Base-by-base conservation (phyloP, 2,329 filamentous ascomycete species). In the Penicillium frequentans region DNA sequence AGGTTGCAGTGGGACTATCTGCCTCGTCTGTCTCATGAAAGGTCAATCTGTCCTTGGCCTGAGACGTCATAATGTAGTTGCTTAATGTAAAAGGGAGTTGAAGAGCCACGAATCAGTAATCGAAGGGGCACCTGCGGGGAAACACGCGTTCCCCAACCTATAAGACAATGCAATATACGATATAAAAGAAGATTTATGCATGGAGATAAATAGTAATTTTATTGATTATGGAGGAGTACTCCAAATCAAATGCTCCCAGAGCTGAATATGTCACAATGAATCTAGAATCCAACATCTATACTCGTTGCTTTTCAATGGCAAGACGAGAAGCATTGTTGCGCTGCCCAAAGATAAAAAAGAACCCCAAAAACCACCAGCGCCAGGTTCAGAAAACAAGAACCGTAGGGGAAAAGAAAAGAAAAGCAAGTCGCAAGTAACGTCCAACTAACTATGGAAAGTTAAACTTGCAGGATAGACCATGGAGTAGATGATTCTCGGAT, bases 1-100 rank as follows among this genome's bases (percentile, higher is more conserved):
- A 85, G 1, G 80, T 81, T 6, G 77, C 75, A 3, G 73, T 76
- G 13, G 80, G 68, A 57, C 75, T 76, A 24, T 81, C 81, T 21
- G 81, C 78, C 55, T 84, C 81, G 64, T 85, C 81, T 23, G 71
- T 70, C 57, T 76, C 73, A 14, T 52, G 68, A 33, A 76, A 66
- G n/a, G 64, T 67, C 21, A 75, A 29, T n/a, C 50, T 55, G 14
- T 33, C 31, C 3, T 49, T 31, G 16, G 14, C 33, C 5, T 48
- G 27, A 21, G 51, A 45, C 8, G 23, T 23, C 52, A 60, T 57
- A 27, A 16, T 55, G 48, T 24, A n/a, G 21, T 13, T 24, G 43
- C 14, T 47, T 8, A n/a, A 27, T 54, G 33, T 24, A 2, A 35
- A n/a, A 27, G 37, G 42, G n/a, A 26, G 47, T 10, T 21, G 24